A percentile compares a stretch with the other conserved stretches of the same genome.
Conservation (phyloP, 1,284 basidiomycete genomes). For the Ceratobasidium sp. region DNA sequence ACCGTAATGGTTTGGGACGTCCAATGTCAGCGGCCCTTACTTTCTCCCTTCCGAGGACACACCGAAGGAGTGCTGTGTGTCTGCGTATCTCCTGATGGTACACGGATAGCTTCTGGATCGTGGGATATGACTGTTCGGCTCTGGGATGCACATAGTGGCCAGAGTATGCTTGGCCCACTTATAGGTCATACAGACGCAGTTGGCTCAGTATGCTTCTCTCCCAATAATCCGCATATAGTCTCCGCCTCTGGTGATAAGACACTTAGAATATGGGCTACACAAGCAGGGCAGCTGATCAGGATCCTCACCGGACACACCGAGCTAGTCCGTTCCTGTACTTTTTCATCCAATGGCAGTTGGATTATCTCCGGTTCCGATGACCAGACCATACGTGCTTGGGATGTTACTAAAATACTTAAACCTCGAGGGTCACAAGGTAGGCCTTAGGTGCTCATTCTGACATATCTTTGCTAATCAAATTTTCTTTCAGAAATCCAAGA, state of each 20-base stretch:
- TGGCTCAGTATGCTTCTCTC: constrained; percentile 29
- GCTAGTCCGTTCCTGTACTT: neutral
- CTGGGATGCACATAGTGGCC: neutral
- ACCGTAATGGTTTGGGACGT: constrained; percentile 2
- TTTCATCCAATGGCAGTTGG: neutral
- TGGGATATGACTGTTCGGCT: constrained; percentile 23
- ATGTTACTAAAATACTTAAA: too few species aligned
- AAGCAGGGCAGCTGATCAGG: neutral
- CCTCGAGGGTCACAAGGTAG: too few species aligned
- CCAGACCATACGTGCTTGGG: neutral
- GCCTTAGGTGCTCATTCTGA: neutral
- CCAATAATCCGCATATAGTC: neutral
- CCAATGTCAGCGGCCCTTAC: too few species aligned
- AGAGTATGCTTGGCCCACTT: neutral
- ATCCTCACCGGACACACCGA: neutral
- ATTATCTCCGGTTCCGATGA: neutral
- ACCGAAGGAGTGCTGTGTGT: constrained; percentile 4
- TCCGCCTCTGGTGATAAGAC: constrained; percentile 23
- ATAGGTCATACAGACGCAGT: constrained; percentile 3
- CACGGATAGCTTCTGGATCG: constrained; percentile 34
- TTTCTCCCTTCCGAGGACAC: constrained; percentile 30
- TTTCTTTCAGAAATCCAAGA: neutral
- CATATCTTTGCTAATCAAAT: neutral
- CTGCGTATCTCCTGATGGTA: constrained; percentile 29
- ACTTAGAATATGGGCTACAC: constrained; percentile 24